These are phyloP conservation scores for Pyrenochaeta sp. DNA, from an alignment of 2,329 filamentous ascomycete genomes.

Conservation along the genomic window DNA sequence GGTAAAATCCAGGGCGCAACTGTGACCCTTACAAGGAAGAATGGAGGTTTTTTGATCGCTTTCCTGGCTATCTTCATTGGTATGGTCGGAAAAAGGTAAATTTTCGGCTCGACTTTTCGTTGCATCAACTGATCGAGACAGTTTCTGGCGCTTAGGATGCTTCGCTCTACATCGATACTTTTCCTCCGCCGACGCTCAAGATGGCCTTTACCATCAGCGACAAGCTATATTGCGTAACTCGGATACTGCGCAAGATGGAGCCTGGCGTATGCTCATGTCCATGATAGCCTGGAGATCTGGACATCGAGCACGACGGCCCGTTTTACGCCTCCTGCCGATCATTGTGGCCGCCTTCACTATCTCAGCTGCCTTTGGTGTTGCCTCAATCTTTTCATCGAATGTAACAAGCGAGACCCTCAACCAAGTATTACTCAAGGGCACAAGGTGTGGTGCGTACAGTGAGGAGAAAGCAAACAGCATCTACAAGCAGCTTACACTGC, in stretches of 20 bases:
- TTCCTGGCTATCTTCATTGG: slow-evolving; percentile 46
- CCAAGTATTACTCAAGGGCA: slow-evolving; percentile 40
- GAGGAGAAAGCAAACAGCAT: slow-evolving; percentile 1
- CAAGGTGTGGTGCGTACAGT: slow-evolving; percentile 16
- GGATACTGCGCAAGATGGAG: slow-evolving; percentile 28
- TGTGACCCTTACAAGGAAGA: slow-evolving; percentile 36
- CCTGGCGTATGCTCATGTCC: slow-evolving; percentile 24
- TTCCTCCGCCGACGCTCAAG: slow-evolving; percentile 24
- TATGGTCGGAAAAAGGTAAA: slow-evolving; percentile 20
- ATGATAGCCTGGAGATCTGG: slow-evolving; percentile 28
- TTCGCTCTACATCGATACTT: slow-evolving; percentile 36
- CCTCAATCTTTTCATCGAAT: slow-evolving; percentile 47
- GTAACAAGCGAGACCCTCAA: slow-evolving; percentile 46
- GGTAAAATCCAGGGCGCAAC: slow-evolving; percentile 43
- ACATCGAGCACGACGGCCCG: slow-evolving; percentile 16
- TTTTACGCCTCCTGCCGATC: slow-evolving; percentile 17
- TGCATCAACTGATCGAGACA: slow-evolving; percentile 20
- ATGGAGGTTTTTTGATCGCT: slow-evolving; percentile 46
- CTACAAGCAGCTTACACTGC: slow-evolving; percentile 8
- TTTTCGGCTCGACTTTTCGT: slow-evolving; percentile 10
- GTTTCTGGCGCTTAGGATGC: slow-evolving; percentile 42
- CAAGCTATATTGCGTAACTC: slow-evolving; percentile 47
- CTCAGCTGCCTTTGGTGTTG: slow-evolving; percentile 25
- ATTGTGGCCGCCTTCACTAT: slow-evolving; percentile 19
- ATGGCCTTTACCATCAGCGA: slow-evolving; percentile 42